Evolutionary conservation across 257 asterid genomes (phyloP).

Genomic region (Gardenia jasminoides): DNA sequence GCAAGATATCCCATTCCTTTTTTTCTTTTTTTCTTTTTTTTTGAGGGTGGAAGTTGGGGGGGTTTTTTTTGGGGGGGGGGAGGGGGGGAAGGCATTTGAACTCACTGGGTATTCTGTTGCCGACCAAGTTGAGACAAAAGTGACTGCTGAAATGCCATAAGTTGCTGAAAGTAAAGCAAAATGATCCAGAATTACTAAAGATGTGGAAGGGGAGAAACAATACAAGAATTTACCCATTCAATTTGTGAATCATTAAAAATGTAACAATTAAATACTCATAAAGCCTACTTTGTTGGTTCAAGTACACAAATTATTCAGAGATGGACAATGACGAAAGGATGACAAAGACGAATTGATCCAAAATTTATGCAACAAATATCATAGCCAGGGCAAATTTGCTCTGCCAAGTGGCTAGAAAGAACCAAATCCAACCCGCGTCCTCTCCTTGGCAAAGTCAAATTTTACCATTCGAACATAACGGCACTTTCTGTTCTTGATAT

Average conservation of each 20-base stretch:
- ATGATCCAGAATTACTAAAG: slow-evolving; percentile 1
- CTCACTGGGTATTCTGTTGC: slow-evolving; percentile 45
- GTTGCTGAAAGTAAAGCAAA: slow-evolving; percentile 41
- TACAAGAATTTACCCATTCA: background rate
- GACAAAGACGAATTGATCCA: background rate
- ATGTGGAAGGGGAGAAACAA: background rate
- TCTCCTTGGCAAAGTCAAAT: too few relatives aligned
- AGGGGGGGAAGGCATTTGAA: background rate
- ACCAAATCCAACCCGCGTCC: background rate
- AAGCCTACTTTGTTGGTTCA: background rate
- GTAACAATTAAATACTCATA: background rate
- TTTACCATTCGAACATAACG: too few relatives aligned
- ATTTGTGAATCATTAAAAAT: background rate
- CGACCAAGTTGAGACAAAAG: slow-evolving; percentile 46
- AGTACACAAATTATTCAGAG: background rate
- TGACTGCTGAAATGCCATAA: slow-evolving; percentile 41
- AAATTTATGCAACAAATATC: background rate
- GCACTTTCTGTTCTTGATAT: too few relatives aligned
- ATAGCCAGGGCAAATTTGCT: background rate
- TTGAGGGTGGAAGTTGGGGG: too few relatives aligned
- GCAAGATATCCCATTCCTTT: background rate
- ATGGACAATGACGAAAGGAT: background rate
- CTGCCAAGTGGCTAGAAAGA: background rate
- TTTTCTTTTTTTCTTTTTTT: too few relatives aligned
- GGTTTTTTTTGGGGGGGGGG: too few relatives aligned